Evolutionary conservation across 2,329 filamentous ascomycete species (phyloP), one percentile per base, ranked within the genome.

Genomic region (Waltergamsia citrina): DNA sequence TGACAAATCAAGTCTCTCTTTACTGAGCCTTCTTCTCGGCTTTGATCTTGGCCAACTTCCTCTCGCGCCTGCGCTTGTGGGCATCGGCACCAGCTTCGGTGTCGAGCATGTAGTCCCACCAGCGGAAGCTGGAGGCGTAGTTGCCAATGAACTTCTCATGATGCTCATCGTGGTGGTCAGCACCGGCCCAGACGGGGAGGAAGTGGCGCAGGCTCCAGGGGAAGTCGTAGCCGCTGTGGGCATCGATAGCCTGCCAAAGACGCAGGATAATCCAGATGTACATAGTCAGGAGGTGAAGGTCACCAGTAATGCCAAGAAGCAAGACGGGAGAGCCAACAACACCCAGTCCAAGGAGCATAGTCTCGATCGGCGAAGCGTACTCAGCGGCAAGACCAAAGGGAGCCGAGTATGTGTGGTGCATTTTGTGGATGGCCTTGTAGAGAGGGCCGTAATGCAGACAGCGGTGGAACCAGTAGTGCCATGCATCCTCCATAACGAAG

Each of bases 121-220:
- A 98, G 60, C 90, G 77, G 78, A 98, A 98, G 69, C 85, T 94
- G 55, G 87, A 94, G 33, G 90, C 71, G 59, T 96, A 98, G 70
- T 98, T 98, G 49, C 92, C 92, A 43, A 98, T 87, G 65, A 98
- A 98, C 57, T 87, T 86, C 69, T 98, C 92, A 65, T 98, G 92
- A 65, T 98, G 92, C 29, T 87, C 69, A 53, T 98, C 92, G 66
- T 98, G 92, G 65, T 96, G 90, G 49, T 94, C 80, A 36, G 92
- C 92, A 41, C 92, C 92, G 36, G 90, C 90, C 92, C 92, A 98
- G 75, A 98, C 88, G 23, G 92, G 92, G 33, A 98, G 67, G 70
- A 96, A 84, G 62, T 95, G 85, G 61, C 88, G 86, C 63, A 98
- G 65, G 53, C 82, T 90, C 87, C 88, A 98, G 41, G 92, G 92